phyloP scores from a whole-genome alignment of 2,329 filamentous ascomycete genomes.

The Exophiala lecanii-corni region DNA sequence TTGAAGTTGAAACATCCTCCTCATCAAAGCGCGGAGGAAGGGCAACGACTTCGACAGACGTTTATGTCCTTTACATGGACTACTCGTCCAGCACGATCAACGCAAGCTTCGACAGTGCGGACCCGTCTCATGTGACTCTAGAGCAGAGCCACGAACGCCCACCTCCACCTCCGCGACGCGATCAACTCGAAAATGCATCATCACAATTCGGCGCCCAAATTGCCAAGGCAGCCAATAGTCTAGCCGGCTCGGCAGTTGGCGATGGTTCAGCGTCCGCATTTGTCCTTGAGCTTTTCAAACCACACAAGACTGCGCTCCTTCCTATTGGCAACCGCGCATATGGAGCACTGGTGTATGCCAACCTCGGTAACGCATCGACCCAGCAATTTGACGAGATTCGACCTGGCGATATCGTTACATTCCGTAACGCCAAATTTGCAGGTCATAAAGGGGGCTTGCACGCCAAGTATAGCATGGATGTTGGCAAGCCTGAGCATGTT shows the following conservation, averaged over 20 bases:
- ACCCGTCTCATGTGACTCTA: constrained; percentile 66
- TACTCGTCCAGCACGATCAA: constrained; percentile 93
- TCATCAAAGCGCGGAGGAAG: constrained; percentile 66
- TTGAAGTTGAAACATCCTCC: constrained; percentile 74
- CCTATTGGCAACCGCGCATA: constrained; percentile 87
- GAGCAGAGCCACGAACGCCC: constrained; percentile 85
- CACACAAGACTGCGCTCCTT: constrained; percentile 66
- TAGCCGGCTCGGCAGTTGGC: constrained; percentile 69
- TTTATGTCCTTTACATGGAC: constrained; percentile 88
- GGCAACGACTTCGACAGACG: constrained; percentile 68
- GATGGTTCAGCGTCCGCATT: constrained; percentile 78
- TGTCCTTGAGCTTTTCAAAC: constrained; percentile 71
- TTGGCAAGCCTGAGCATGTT: constrained; percentile 84
- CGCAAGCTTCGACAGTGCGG: constrained; percentile 69
- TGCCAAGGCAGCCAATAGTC: constrained; percentile 63
- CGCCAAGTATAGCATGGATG: constrained; percentile 83
- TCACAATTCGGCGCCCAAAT: constrained; percentile 76
- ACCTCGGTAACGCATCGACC: constrained; percentile 88
- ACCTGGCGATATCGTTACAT: constrained; percentile 83
- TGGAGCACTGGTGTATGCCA: constrained; percentile 88
- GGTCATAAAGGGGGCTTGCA: constrained; percentile 95
- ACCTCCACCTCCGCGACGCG: constrained; percentile 76
- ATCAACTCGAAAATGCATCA: constrained; percentile 86
- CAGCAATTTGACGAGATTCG: constrained; percentile 90
- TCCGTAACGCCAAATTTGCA: constrained; percentile 91